Conservation (phyloP, 192 early-diverging fungal species). For the Cetraspora pellucida region DNA sequence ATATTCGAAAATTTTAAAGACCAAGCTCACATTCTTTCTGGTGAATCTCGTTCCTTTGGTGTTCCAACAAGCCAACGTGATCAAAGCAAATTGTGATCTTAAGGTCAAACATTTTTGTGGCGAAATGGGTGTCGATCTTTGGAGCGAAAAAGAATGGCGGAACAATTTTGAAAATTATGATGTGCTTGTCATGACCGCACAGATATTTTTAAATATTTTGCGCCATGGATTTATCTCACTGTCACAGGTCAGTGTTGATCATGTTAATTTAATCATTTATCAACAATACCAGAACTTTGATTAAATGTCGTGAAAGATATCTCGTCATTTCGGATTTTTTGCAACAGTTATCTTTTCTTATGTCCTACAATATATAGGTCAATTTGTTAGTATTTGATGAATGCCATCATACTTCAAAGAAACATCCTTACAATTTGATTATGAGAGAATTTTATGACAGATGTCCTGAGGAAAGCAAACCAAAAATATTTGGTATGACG, state of each 20-base stretch:
- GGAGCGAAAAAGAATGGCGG: constrained; percentile 63
- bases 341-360: too few relatives aligned
- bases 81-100: constrained; percentile 65
- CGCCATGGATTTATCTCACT: constrained; percentile 69
- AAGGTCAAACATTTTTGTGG: constrained; percentile 69
- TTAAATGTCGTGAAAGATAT: too few relatives aligned
- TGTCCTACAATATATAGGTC: constrained; percentile 48
- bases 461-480: constrained; percentile 51
- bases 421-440: constrained; percentile 76
- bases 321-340: too few relatives aligned
- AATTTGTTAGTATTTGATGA: constrained; percentile 94
- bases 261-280: too few relatives aligned
- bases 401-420: constrained; percentile 83
- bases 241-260: constrained; percentile 47
- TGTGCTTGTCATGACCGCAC: constrained; percentile 87
- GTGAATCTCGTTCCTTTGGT: constrained; percentile 89
- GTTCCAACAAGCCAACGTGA: constrained; percentile 80
- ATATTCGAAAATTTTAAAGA: constrained; percentile 30
- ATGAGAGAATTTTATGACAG: constrained; percentile 82
- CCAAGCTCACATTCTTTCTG: constrained; percentile 70
- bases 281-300: too few relatives aligned
- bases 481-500: constrained; percentile 91
- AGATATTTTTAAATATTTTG: constrained; percentile 80
- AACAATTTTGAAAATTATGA: constrained; percentile 57
- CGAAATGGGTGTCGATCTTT: constrained; percentile 65